Percentiles rank a stretch among this genome's conserved stretches.
These are phyloP conservation scores for Anacardium occidentale DNA, from an alignment of 345 rosid genomes.

Conservation along the genomic window DNA sequence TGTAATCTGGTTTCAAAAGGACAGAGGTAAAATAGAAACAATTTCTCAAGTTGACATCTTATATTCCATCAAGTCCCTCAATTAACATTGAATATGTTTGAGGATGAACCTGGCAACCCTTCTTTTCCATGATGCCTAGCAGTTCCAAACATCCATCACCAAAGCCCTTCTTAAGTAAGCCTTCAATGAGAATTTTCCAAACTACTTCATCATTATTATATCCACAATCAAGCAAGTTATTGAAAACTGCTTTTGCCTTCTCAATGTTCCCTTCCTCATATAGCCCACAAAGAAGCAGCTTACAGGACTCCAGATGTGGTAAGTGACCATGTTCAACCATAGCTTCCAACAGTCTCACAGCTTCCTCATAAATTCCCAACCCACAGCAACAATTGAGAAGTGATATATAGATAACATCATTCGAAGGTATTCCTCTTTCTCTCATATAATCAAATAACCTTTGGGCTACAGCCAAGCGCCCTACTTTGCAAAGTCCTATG, in stretches of 20 bases:
- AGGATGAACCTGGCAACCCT: slow-evolving; percentile 57
- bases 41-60: background rate
- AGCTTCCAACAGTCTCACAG: slow-evolving; percentile 45
- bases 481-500: slow-evolving; percentile 59
- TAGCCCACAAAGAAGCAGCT: slow-evolving; percentile 59
- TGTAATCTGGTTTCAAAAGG: background rate
- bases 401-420: slow-evolving; percentile 52
- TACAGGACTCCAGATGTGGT: slow-evolving; percentile 69
- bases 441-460: slow-evolving; percentile 53
- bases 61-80: slow-evolving; percentile 55
- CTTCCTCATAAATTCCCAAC: slow-evolving; percentile 46
- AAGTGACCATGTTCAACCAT: slow-evolving; percentile 62
- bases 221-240: slow-evolving; percentile 51
- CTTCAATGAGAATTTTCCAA: slow-evolving; percentile 83
- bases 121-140: slow-evolving; percentile 60
- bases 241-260: slow-evolving; percentile 52
- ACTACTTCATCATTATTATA: slow-evolving; percentile 77
- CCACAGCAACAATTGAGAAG: slow-evolving; percentile 66
- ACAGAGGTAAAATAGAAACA: background rate
- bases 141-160: slow-evolving; percentile 58
- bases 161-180: slow-evolving; percentile 62
- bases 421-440: slow-evolving; percentile 52
- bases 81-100: slow-evolving; percentile 57
- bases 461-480: slow-evolving; percentile 47
- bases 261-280: slow-evolving; percentile 51